These are phyloP conservation scores for Trichaptum fuscoviolaceum DNA, from an alignment of 768 basidiomycete species.

Conservation along the genomic window DNA sequence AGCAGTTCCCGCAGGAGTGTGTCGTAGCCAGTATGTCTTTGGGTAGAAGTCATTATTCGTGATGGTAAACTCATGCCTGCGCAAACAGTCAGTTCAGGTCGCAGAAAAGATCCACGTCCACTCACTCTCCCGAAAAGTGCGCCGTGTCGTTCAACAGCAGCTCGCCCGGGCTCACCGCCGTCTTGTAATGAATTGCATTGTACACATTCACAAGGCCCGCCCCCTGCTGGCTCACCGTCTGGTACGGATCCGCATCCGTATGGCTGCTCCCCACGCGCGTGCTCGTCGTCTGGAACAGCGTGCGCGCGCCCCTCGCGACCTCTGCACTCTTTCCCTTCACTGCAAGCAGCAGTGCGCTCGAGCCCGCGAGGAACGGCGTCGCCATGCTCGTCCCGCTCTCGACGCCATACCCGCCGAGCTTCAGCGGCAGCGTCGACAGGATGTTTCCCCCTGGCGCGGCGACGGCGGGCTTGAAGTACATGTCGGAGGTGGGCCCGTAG, in stretches of 20 bases:
- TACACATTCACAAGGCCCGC: constrained; percentile 54
- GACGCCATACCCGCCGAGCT: constrained; percentile 34
- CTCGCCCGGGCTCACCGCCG: constrained; percentile 49
- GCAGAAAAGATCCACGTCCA: constrained; percentile 5
- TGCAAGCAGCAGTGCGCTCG: constrained; percentile 36
- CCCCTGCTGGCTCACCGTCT: constrained; percentile 49
- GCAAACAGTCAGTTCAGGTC: background rate
- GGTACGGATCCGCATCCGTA: constrained; percentile 44
- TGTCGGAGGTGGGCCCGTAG: constrained; percentile 57
- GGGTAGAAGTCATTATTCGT: constrained; percentile 39
- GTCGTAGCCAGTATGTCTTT: constrained; percentile 44
- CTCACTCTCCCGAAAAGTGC: constrained; percentile 41
- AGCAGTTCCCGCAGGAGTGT: constrained; percentile 53
- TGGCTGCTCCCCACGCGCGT: constrained; percentile 36
- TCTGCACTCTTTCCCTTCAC: constrained; percentile 30
- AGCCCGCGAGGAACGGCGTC: constrained; percentile 39
- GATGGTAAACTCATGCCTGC: constrained; percentile 45
- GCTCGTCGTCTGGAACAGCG: constrained; percentile 46
- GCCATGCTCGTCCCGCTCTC: constrained; percentile 39
- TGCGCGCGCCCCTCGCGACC: constrained; percentile 29
- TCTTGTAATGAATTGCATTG: constrained; percentile 48
- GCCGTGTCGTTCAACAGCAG: constrained; percentile 61
- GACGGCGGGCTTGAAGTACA: constrained; percentile 50
- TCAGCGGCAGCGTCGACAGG: constrained; percentile 38
- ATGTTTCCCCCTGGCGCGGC: constrained; percentile 51